A percentile compares a stretch with the other conserved stretches of the same genome.
phyloP scores from a whole-genome alignment of 768 basidiomycete species.

The Lactifluus piperatus region DNA sequence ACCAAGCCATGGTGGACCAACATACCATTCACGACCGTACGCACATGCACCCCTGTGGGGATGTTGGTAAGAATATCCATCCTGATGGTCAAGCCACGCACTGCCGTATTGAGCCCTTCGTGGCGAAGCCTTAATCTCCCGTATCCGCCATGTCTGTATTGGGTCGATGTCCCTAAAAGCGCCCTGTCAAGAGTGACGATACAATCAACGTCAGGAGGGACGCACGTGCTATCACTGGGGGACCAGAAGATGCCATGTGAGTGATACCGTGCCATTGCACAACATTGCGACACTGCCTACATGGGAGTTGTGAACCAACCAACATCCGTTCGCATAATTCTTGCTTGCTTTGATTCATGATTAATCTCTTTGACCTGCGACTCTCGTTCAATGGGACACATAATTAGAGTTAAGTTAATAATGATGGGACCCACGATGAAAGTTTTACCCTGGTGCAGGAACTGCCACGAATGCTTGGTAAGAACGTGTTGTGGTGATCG shows the following conservation, averaged over 20 bases:
- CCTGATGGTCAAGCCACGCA: slow-evolving; percentile 29
- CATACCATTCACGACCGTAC: slow-evolving; percentile 68
- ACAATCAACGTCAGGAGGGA: not conserved
- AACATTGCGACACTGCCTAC: not conserved
- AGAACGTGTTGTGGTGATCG: not conserved
- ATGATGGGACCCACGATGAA: slow-evolving; percentile 48
- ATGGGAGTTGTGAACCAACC: slow-evolving; percentile 72
- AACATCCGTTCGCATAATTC: slow-evolving; percentile 63
- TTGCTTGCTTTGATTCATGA: slow-evolving; percentile 69
- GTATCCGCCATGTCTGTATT: slow-evolving; percentile 64
- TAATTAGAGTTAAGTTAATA: not conserved
- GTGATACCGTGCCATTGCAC: not conserved
- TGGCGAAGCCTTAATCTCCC: slow-evolving; percentile 48
- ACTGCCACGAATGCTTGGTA: slow-evolving; percentile 35
- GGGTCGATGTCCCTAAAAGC: slow-evolving; percentile 51
- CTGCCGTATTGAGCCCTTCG: slow-evolving; percentile 64
- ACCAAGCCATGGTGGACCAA: slow-evolving; percentile 3
- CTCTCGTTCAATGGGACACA: not conserved
- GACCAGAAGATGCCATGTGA: not conserved
- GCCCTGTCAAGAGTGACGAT: not conserved
- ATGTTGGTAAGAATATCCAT: not conserved
- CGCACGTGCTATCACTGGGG: slow-evolving; percentile 70
- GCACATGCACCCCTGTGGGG: slow-evolving; percentile 47
- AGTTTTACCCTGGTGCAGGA: slow-evolving; percentile 80
- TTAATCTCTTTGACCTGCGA: slow-evolving; percentile 68